These are phyloP conservation scores for Seiridium cupressi DNA, from an alignment of 2,329 filamentous ascomycete genomes.

Conservation along the genomic window DNA sequence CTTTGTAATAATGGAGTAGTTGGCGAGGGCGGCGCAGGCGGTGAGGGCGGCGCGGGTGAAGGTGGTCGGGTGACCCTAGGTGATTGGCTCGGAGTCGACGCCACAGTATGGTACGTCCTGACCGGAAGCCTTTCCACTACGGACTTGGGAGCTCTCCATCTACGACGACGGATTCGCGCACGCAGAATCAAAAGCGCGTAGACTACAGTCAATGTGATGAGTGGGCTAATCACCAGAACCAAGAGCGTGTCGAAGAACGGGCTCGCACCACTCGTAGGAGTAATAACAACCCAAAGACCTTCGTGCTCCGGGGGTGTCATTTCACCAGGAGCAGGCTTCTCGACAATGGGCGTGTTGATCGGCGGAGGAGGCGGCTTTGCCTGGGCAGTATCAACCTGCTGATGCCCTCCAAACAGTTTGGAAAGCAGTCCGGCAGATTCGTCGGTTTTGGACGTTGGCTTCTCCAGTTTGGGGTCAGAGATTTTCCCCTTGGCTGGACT, in stretches of 20 bases:
- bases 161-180: conserved; percentile 80
- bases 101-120: conserved; percentile 87
- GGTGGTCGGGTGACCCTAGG: conserved; percentile 53
- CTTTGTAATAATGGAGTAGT: conserved; percentile 76
- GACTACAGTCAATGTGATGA: conserved; percentile 89
- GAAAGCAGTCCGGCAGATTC: conserved; percentile 38
- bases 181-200: conserved; percentile 86
- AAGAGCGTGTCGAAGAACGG: conserved; percentile 95
- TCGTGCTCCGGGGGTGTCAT: conserved; percentile 52
- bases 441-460: conserved; percentile 15
- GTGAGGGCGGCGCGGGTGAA: conserved; percentile 64
- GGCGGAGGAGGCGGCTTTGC: conserved; percentile 27
- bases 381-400: conserved; percentile 28
- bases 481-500: conserved; percentile 24
- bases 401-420: conserved; percentile 49
- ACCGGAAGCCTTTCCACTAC: conserved; percentile 94
- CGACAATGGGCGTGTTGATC: conserved; percentile 19
- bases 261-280: conserved; percentile 82
- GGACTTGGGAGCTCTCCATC: conserved; percentile 97
- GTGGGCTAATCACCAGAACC: conserved; percentile 92
- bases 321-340: conserved; percentile 20
- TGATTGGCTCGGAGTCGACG: conserved; percentile 56
- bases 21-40: conserved; percentile 62
- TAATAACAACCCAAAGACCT: conserved; percentile 95
- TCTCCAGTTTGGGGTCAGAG: conserved; percentile 16